phyloP scores from a whole-genome alignment of 2,329 filamentous ascomycete genomes.

The Colletotrichum liriopes region DNA sequence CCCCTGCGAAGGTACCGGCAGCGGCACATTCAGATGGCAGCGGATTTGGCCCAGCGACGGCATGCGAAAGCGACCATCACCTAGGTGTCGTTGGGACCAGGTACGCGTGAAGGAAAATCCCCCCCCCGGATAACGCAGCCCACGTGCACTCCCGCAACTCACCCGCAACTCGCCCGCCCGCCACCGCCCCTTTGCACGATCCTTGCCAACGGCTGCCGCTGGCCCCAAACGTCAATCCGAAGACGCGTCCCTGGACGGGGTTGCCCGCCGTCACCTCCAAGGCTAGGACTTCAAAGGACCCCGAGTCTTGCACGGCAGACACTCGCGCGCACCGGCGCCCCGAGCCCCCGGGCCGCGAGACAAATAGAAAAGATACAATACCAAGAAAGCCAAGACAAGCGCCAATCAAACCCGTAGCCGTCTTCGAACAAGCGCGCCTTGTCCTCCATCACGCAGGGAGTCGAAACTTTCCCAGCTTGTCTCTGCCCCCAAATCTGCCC shows the following conservation, averaged over 20 bases:
- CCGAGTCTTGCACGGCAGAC: conserved; percentile 8
- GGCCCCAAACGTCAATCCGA: not conserved
- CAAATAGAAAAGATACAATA: not conserved
- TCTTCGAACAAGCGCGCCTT: conserved; percentile 24
- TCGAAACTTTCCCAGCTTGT: not conserved
- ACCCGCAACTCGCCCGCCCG: not conserved
- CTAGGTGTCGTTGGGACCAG: not conserved
- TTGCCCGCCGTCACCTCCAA: not conserved
- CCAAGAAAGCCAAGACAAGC: conserved; percentile 38
- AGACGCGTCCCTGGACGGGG: conserved; percentile 1
- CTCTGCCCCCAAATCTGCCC: conserved; percentile 12
- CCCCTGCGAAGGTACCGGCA: not conserved
- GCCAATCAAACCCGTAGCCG: conserved; percentile 25
- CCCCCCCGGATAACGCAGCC: not conserved
- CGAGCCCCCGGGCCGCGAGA: conserved; percentile 26
- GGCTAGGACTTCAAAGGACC: conserved; percentile 17
- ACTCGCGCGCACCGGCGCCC: conserved; percentile 20
- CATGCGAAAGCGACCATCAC: conserved; percentile 1
- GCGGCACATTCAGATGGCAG: not conserved
- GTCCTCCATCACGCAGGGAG: not conserved
- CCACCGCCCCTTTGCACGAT: not conserved
- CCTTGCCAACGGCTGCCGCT: not conserved
- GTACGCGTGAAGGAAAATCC: conserved; percentile 11
- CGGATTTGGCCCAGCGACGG: not conserved
- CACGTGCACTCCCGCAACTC: conserved; percentile 16